These are phyloP conservation scores for Saccharomyces hybrid DNA, from an alignment of 1,139 yeast species.

Conservation along the genomic window DNA sequence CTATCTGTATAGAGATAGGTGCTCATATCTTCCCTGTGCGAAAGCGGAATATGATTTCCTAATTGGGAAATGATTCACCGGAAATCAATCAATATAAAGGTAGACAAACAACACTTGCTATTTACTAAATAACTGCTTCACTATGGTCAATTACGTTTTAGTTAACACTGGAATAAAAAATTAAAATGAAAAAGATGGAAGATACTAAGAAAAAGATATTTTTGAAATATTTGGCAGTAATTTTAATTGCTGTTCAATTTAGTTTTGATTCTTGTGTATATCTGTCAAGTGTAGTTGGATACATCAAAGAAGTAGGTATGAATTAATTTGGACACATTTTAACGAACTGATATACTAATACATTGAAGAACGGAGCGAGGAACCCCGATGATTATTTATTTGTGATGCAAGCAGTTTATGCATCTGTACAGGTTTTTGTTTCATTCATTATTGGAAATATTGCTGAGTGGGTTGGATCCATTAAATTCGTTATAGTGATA, in stretches of 20 bases:
- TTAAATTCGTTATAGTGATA: constrained; percentile 4
- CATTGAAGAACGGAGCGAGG: neutral
- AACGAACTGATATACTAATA: neutral
- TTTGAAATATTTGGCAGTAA: constrained; percentile 4
- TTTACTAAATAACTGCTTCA: neutral
- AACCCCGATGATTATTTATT: neutral
- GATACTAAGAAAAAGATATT: neutral
- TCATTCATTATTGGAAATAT: constrained; percentile 7
- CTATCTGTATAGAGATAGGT: neutral
- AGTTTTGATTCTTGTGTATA: constrained; percentile 8
- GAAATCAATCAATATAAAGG: neutral
- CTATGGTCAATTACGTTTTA: neutral
- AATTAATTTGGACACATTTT: neutral
- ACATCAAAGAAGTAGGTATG: constrained; percentile 3
- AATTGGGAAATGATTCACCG: neutral
- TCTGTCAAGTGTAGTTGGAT: constrained; percentile 7
- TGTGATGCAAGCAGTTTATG: constrained; percentile 7
- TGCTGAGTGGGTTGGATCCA: constrained; percentile 6
- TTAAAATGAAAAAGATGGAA: neutral
- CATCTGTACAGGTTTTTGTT: constrained; percentile 6
- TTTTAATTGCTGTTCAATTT: constrained; percentile 6
- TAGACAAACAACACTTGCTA: neutral
- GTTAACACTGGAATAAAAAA: neutral
- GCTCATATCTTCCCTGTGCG: neutral
- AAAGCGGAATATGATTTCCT: neutral